Evolutionary conservation across 2,329 filamentous ascomycete genomes (phyloP).

Genomic region (Botrytis aclada): DNA sequence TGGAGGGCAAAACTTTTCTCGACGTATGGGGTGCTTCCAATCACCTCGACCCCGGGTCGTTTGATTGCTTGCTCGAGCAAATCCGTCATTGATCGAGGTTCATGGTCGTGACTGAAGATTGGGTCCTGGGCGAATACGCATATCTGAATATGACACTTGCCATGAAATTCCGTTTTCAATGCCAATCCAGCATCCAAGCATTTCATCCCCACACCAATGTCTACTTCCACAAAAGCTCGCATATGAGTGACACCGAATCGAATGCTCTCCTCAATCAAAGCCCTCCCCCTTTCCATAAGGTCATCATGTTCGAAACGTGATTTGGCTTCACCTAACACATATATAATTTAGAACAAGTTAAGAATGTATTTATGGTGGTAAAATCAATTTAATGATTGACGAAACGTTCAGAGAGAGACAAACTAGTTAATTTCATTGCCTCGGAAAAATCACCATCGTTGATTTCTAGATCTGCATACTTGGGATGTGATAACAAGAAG

Average conservation of each 20-base stretch:
- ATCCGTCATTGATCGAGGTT: conserved; percentile 49
- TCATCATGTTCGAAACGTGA: conserved; percentile 58
- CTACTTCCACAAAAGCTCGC: conserved; percentile 70
- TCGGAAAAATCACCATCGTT: conserved; percentile 61
- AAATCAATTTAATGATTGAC: conserved; percentile 2
- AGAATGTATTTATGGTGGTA: neutral
- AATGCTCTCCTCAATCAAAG: conserved; percentile 64
- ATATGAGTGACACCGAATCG: conserved; percentile 64
- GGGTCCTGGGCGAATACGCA: conserved; percentile 70
- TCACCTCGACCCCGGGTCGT: conserved; percentile 49
- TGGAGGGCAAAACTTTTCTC: conserved; percentile 48
- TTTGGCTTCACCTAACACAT: conserved; percentile 51
- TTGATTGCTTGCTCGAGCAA: conserved; percentile 48
- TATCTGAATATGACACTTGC: conserved; percentile 59
- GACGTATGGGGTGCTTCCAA: conserved; percentile 70
- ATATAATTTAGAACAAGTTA: conserved; percentile 4
- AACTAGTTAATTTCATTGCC: conserved; percentile 55
- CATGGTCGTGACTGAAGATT: conserved; percentile 54
- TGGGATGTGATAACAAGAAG: conserved; percentile 56
- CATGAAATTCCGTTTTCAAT: conserved; percentile 53
- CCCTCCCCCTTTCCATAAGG: conserved; percentile 60
- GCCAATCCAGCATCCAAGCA: conserved; percentile 56
- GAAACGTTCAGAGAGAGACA: conserved; percentile 7
- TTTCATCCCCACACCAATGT: conserved; percentile 55
- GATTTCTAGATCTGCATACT: conserved; percentile 59